Evolutionary conservation across 441 rosid species (phyloP), one percentile per base, ranked within the genome.

Genomic region (Populus trichocarpa): DNA sequence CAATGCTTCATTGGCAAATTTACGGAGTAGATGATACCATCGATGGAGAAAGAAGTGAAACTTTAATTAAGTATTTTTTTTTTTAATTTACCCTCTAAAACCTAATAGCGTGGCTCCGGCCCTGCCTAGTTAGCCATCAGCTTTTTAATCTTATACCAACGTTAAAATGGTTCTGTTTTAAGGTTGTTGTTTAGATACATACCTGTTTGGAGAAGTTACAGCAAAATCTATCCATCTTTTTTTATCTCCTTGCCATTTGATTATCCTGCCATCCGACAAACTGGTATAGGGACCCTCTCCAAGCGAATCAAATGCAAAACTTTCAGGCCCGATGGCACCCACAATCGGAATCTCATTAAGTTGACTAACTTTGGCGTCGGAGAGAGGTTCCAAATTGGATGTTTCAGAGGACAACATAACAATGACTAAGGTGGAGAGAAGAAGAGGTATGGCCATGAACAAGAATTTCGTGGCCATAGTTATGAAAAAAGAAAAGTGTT

Each of bases 151-250:
- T 46, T 46, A 46, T 13, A 13, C 20, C 6, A 46, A 46, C 57
- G 18, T 46, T 12, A 46, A 46, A 46, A 46, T 46, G 2, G 57
- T 13, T 1, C 18, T 46, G 5, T 46, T 46, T 46, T 46, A 46
- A 46, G 57, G 57, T 46, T 46, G 57, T 12, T 46, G 18, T 10
- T 18, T 2, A 26, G 3, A 14, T 10, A 40, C 36, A 12, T 74
- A 33, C 87, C 87, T 79, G 73, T 73, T 69, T 3, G 74, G 69
- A 11, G 87, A 77, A 26, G 88, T 64, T 53, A 79, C 9, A 1
- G 88, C 86, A 76, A 85, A 88, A 70, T 86, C 85, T 0, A 57
- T 64, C 89, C 89, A 86, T 30, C 72, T 77, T 11, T 46, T 57
- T 12, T 36, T 25, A 2, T 61, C 0, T 3, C 75, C 80, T 38